Evolutionary conservation across 2,329 filamentous ascomycete species (phyloP).

Genomic region (Metarhizium anisopliae): DNA sequence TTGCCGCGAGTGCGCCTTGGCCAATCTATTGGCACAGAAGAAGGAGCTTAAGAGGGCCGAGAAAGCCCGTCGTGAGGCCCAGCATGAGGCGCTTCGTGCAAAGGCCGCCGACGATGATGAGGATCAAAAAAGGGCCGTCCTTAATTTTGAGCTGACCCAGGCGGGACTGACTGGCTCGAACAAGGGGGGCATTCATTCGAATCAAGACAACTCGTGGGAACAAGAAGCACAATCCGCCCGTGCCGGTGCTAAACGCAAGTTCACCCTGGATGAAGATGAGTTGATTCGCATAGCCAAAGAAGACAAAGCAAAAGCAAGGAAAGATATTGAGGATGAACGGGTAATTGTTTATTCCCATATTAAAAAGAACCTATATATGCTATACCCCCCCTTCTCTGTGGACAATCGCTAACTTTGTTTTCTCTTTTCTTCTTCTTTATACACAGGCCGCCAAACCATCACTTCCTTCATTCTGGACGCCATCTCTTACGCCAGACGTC

Average conservation of each 20-base stretch:
- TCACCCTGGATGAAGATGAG: constrained; percentile 65
- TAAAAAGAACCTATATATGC: neutral
- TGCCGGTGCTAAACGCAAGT: constrained; percentile 57
- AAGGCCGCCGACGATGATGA: constrained; percentile 57
- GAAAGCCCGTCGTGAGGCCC: constrained; percentile 51
- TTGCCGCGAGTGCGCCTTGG: constrained; percentile 88
- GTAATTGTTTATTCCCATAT: constrained; percentile 23
- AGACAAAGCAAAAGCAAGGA: constrained; percentile 62
- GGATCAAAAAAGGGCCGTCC: constrained; percentile 58
- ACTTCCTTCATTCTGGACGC: constrained; percentile 88
- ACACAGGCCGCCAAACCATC: constrained; percentile 52
- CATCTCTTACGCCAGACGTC: constrained; percentile 62
- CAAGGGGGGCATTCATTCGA: constrained; percentile 25
- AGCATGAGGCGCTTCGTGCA: constrained; percentile 53
- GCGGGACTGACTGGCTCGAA: constrained; percentile 49
- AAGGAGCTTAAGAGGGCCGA: constrained; percentile 82
- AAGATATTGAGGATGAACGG: constrained; percentile 64
- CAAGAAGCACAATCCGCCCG: constrained; percentile 2
- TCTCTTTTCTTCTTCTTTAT: neutral
- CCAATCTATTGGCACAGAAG: constrained; percentile 82
- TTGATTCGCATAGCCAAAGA: constrained; percentile 59
- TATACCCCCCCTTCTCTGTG: neutral
- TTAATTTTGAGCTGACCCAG: constrained; percentile 79
- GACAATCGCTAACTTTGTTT: neutral
- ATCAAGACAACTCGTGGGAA: neutral